Percentiles rank a stretch among this genome's conserved stretches.
Conservation (phyloP, 2,329 filamentous ascomycete species). For the Phialophora verrucosa region DNA sequence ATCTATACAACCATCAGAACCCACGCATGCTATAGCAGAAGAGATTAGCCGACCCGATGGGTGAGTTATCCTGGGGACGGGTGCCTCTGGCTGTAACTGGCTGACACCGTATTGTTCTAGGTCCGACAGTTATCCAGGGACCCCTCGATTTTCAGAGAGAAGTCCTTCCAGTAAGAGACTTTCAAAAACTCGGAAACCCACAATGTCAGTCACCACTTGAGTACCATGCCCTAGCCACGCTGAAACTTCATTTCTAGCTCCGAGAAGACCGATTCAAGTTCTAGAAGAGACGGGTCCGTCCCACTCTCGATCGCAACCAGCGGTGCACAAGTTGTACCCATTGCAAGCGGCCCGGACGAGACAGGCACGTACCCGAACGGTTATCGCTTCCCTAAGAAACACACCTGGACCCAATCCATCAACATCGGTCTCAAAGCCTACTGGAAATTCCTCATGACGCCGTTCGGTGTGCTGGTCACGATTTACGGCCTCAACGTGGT, state of each 20-base stretch:
- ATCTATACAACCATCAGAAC: conserved; percentile 12
- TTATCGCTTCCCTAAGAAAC: conserved; percentile 46
- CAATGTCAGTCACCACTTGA: conserved; percentile 1
- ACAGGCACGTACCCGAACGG: conserved; percentile 46
- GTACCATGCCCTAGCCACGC: background rate
- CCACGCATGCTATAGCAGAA: conserved; percentile 9
- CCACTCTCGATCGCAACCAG: conserved; percentile 21
- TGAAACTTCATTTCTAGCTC: conserved; percentile 5
- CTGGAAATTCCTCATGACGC: conserved; percentile 69
- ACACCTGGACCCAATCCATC: conserved; percentile 44
- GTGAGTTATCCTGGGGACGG: conserved; percentile 5
- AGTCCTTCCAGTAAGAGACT: conserved; percentile 10
- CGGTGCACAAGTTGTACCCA: conserved; percentile 20
- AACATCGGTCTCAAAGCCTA: conserved; percentile 43
- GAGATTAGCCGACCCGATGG: conserved; percentile 19
- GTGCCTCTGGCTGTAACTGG: background rate
- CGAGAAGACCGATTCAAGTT: conserved; percentile 17
- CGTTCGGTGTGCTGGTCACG: conserved; percentile 75
- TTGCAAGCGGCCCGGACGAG: conserved; percentile 40
- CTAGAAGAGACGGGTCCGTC: conserved; percentile 21
- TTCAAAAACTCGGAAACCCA: conserved; percentile 4
- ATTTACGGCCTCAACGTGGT: conserved; percentile 82
- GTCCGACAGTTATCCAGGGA: background rate
- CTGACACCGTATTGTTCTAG: background rate
- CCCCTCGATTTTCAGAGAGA: background rate